Conservation (phyloP, 2,329 filamentous ascomycete species). For the Neoarthrinium moseri region DNA sequence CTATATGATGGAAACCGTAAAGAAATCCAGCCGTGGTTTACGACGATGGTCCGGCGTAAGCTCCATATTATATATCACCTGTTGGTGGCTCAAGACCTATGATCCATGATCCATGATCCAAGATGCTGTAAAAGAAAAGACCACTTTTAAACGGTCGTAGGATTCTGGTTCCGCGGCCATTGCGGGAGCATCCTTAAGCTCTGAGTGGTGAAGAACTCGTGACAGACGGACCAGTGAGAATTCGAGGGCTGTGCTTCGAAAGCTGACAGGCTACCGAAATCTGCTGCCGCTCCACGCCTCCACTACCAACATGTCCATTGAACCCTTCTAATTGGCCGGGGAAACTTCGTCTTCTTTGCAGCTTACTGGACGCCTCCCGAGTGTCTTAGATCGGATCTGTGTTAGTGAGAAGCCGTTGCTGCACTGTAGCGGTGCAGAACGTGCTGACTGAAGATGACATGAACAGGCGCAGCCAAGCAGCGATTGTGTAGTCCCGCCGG, state of each 20-base stretch:
- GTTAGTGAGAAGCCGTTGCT: no score
- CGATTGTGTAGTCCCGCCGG: no score
- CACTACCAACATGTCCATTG: neutral
- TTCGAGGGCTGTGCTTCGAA: neutral
- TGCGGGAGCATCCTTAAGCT: neutral
- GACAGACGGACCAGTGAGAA: neutral
- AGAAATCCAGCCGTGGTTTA: no score
- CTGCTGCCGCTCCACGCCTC: neutral
- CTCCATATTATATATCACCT: neutral
- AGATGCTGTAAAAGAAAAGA: neutral
- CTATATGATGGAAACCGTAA: no score
- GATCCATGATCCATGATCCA: neutral
- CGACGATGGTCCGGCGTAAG: neutral
- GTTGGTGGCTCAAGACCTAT: neutral
- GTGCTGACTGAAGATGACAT: no score
- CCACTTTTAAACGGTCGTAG: no score
- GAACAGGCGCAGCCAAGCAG: no score
- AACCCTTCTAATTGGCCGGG: neutral
- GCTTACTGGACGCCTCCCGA: neutral
- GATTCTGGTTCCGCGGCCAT: no score
- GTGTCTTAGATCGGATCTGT: constrained; percentile 1
- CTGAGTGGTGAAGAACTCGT: constrained; percentile 1
- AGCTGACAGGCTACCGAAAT: constrained; percentile 4
- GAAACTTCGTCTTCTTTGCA: neutral
- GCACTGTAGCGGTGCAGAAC: no score